Percentiles rank a stretch among this genome's conserved stretches.
Conservation (phyloP, 495 filamentous ascomycete genomes). For the Xylaria venustula region DNA sequence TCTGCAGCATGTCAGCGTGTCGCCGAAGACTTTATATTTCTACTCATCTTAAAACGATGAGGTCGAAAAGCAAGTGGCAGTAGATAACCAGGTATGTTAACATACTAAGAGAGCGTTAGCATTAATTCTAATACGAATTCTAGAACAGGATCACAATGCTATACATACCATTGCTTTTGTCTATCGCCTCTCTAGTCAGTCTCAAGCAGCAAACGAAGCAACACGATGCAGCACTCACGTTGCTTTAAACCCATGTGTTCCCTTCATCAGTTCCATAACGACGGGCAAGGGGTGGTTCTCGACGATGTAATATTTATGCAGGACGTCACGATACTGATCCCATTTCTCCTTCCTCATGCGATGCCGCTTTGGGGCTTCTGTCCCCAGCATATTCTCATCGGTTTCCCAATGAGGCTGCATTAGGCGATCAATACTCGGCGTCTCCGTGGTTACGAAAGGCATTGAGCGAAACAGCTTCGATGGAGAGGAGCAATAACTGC, state of each 20-base stretch:
- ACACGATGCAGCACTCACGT: neutral
- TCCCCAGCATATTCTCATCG: neutral
- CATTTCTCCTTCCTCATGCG: neutral
- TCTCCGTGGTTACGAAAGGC: neutral
- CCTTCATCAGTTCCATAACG: neutral
- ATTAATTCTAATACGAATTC: neutral
- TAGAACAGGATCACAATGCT: neutral
- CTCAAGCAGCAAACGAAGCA: neutral
- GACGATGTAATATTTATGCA: neutral
- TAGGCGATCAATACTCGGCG: neutral
- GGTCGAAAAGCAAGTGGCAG: neutral
- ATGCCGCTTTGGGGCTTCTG: neutral
- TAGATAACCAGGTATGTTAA: neutral
- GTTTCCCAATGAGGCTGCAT: neutral
- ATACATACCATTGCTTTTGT: conserved; percentile 10
- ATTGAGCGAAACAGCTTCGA: neutral
- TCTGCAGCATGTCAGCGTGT: neutral
- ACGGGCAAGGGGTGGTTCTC: neutral
- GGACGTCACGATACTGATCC: neutral
- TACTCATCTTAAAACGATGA: neutral
- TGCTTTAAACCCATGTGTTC: neutral
- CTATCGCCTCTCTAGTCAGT: neutral
- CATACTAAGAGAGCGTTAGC: conserved; percentile 1
- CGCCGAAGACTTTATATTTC: neutral
- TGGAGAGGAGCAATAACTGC: neutral